These are phyloP conservation scores for Penicillium glabrum DNA, from an alignment of 2,329 filamentous ascomycete genomes.

Conservation along the genomic window DNA sequence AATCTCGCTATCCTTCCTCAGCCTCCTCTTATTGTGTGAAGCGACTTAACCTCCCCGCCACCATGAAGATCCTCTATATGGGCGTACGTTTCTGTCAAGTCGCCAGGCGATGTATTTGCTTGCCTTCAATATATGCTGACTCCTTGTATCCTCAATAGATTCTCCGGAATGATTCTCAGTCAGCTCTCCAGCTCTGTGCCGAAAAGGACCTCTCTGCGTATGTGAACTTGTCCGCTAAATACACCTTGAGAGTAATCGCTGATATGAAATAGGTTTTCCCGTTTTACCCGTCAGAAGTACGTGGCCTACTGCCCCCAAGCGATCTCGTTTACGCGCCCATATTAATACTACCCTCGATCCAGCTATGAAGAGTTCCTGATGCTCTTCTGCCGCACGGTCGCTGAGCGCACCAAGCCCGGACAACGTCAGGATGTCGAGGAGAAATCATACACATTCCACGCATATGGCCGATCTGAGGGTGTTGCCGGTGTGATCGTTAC, in stretches of 20 bases:
- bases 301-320: slow-evolving; percentile 12
- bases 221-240: slow-evolving; percentile 2
- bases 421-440: slow-evolving; percentile 78
- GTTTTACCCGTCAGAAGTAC: slow-evolving; percentile 74
- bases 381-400: slow-evolving; percentile 82
- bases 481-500: slow-evolving; percentile 75
- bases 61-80: slow-evolving; percentile 86
- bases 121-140: not conserved
- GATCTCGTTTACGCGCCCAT: not conserved
- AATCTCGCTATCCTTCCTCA: not conserved
- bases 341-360: not conserved
- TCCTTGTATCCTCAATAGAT: slow-evolving; percentile 54
- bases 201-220: slow-evolving; percentile 70
- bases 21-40: not conserved
- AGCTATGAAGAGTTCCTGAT: slow-evolving; percentile 72
- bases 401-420: slow-evolving; percentile 77
- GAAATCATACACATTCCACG: slow-evolving; percentile 61
- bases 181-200: slow-evolving; percentile 71
- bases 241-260: slow-evolving; percentile 3
- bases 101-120: not conserved
- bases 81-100: slow-evolving; percentile 60
- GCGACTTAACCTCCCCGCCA: slow-evolving; percentile 35
- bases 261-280: slow-evolving; percentile 57
- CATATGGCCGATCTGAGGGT: slow-evolving; percentile 69
- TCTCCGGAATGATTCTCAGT: slow-evolving; percentile 75